A percentile compares a stretch with the other conserved stretches of the same genome.
These are phyloP conservation scores for Eucalyptus paniculata DNA, from an alignment of 345 rosid genomes.

Conservation along the genomic window DNA sequence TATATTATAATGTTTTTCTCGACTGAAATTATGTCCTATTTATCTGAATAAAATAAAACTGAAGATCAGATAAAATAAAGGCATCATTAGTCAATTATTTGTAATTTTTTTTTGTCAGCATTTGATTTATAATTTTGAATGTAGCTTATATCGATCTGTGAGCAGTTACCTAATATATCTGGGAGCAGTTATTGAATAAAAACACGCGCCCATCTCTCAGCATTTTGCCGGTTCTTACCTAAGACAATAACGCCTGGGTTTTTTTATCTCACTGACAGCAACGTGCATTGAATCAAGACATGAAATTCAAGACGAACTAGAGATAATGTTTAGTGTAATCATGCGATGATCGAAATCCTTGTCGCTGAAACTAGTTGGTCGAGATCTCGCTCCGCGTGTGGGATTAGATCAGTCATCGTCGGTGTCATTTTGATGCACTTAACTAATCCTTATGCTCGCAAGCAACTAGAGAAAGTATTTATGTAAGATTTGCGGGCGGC, in stretches of 20 bases:
- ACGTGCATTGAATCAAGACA: neutral
- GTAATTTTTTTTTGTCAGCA: neutral
- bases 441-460: neutral
- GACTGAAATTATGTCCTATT: neutral
- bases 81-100: neutral
- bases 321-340: neutral
- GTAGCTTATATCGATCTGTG: neutral
- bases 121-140: neutral
- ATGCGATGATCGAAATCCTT: neutral
- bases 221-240: neutral
- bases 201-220: neutral
- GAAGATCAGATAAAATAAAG: neutral
- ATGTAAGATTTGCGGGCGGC: neutral
- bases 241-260: neutral
- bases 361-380: neutral
- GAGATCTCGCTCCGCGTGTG: neutral
- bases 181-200: neutral
- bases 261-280: neutral
- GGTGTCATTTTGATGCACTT: neutral
- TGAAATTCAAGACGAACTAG: neutral
- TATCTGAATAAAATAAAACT: neutral
- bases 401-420: neutral
- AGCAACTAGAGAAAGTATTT: neutral
- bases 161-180: neutral
- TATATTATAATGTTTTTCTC: neutral